Percentiles rank a stretch among this genome's conserved stretches.
phyloP scores from a whole-genome alignment of 2,329 filamentous ascomycete species.

The Alternaria sp. region DNA sequence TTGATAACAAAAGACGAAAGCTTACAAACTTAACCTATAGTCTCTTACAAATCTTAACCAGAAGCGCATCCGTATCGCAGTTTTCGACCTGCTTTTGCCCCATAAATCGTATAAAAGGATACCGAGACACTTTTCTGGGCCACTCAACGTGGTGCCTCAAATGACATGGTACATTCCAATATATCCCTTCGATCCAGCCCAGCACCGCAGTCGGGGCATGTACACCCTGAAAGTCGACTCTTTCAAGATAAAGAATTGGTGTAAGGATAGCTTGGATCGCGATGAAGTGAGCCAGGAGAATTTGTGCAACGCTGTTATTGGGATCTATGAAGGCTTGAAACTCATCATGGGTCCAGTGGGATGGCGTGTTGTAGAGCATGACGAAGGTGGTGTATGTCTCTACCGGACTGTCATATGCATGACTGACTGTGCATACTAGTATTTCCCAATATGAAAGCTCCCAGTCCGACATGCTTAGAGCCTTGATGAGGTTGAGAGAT shows the following conservation, averaged over 20 bases:
- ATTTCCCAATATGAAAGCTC: slow-evolving; percentile 41
- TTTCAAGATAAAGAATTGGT: slow-evolving; percentile 50
- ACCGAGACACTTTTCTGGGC: slow-evolving; percentile 41
- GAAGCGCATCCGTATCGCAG: slow-evolving; percentile 15
- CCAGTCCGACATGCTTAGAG: slow-evolving; percentile 40
- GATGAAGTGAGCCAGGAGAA: slow-evolving; percentile 60
- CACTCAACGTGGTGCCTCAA: slow-evolving; percentile 42
- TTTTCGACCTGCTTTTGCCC: slow-evolving; percentile 32
- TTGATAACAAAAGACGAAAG: neutral
- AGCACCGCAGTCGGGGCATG: slow-evolving; percentile 44
- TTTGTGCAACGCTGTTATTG: slow-evolving; percentile 53
- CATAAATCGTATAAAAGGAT: slow-evolving; percentile 39
- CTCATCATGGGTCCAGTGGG: slow-evolving; percentile 51
- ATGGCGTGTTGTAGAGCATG: slow-evolving; percentile 54
- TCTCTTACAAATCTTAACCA: neutral
- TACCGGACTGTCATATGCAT: slow-evolving; percentile 43
- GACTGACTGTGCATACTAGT: slow-evolving; percentile 36
- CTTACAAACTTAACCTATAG: neutral
- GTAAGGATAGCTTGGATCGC: slow-evolving; percentile 56
- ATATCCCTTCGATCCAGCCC: slow-evolving; percentile 47
- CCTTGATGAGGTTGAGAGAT: slow-evolving; percentile 38
- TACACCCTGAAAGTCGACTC: slow-evolving; percentile 46
- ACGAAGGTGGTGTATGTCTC: slow-evolving; percentile 55
- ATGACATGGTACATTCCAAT: slow-evolving; percentile 34
- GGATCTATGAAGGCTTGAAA: slow-evolving; percentile 57